Evolutionary conservation across 768 basidiomycete genomes (phyloP).

Genomic region (Auricularia cornea): DNA sequence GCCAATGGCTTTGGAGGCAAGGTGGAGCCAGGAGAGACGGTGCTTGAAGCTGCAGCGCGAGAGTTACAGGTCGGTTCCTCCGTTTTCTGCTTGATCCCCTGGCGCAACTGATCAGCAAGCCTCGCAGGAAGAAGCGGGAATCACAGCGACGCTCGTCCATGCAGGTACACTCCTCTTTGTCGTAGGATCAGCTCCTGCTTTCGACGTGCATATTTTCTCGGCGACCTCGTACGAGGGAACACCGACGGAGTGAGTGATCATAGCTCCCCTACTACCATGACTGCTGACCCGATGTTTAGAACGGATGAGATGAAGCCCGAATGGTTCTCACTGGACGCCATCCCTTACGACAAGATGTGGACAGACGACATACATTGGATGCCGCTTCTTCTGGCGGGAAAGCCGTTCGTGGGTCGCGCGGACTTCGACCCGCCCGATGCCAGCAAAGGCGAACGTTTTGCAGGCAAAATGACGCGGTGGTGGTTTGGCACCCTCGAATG

Average conservation of each 20-base stretch:
- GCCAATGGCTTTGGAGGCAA: conserved; percentile 87
- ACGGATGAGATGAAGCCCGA: conserved; percentile 82
- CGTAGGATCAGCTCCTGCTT: conserved; percentile 46
- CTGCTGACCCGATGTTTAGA: conserved; percentile 30
- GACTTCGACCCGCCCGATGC: conserved; percentile 27
- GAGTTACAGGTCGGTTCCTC: conserved; percentile 30
- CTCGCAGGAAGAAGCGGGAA: conserved; percentile 76
- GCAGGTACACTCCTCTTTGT: conserved; percentile 62
- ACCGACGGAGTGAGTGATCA: conserved; percentile 51
- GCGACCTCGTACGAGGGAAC: conserved; percentile 53
- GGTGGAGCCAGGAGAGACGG: conserved; percentile 65
- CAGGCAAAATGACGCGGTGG: conserved; percentile 21
- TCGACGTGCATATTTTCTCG: conserved; percentile 65
- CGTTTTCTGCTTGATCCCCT: background rate
- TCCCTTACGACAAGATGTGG: conserved; percentile 61
- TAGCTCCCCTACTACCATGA: background rate
- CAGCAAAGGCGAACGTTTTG: conserved; percentile 3
- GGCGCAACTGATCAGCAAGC: background rate
- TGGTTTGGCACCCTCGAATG: conserved; percentile 24
- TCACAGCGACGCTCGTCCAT: conserved; percentile 53
- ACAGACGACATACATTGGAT: conserved; percentile 63
- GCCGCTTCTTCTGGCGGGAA: conserved; percentile 43
- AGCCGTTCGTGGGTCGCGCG: conserved; percentile 39
- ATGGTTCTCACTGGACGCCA: conserved; percentile 49
- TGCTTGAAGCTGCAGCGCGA: conserved; percentile 63